Evolutionary conservation across 2,329 filamentous ascomycete genomes (phyloP).

Genomic region (Aspergillus hiratsukae): DNA sequence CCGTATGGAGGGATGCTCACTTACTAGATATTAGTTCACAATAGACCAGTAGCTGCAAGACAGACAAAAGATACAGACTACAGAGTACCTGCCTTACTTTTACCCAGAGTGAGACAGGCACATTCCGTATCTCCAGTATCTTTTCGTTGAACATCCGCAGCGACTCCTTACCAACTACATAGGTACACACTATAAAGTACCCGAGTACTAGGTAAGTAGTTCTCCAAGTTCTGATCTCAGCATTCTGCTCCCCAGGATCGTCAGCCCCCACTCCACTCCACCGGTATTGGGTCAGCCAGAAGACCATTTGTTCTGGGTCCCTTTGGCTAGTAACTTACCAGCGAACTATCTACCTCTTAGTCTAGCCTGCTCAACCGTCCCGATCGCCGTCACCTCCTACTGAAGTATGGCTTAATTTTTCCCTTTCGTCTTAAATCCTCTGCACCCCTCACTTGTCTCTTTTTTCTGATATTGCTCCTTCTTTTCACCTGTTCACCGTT

Average conservation of each 20-base stretch:
- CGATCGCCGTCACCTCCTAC: background rate
- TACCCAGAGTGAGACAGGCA: too few species aligned
- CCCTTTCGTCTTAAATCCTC: background rate
- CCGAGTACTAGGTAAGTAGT: background rate
- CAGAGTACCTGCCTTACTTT: too few species aligned
- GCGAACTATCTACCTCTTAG: background rate
- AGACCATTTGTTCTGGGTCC: background rate
- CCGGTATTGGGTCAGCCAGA: background rate
- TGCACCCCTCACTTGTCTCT: background rate
- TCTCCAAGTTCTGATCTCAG: background rate
- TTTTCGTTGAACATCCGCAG: background rate
- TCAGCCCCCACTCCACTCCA: background rate
- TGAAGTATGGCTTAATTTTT: background rate
- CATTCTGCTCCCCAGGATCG: background rate
- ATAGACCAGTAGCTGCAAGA: background rate
- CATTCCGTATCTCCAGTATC: background rate
- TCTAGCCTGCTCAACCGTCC: background rate
- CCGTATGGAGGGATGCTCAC: background rate
- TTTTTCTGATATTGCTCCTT: background rate
- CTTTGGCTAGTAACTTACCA: background rate
- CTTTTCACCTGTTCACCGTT: background rate
- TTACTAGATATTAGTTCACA: too few species aligned
- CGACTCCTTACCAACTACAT: background rate
- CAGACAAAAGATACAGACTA: background rate
- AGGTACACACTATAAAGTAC: background rate